Evolutionary conservation across 306 rosid species (phyloP), one percentile per base, ranked within the genome.

Genomic region (Sindora glabra): DNA sequence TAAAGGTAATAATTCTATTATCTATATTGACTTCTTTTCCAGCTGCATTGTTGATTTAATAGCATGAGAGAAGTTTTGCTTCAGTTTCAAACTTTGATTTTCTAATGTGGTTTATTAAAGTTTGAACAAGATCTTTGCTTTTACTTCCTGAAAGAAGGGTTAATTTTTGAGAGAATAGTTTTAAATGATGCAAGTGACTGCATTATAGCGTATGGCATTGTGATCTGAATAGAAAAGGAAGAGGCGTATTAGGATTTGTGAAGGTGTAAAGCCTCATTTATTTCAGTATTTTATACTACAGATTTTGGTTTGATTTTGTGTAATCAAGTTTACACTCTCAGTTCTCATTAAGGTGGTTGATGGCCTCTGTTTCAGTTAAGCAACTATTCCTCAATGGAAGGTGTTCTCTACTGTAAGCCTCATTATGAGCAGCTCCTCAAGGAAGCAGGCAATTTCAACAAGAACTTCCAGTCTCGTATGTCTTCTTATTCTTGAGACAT

Each of bases 351-450:
- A 16, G 42, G 56, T 11, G 15, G 30, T 34, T 70, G 36, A 39
- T 39, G 56, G 21, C 38, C 42, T 74, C 10, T 74, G 50, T 64
- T 77, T 73, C 86, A 91, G 97, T 78, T 91, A 65, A 91, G 97
- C 81, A 87, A 64, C 81, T 91, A 87, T 70, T 91, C 92, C 46
- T 91, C 97, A 55, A 87, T 91, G 95, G 97, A 91, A 74, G 97
- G 97, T 59, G 89, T 90, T 63, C 77, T 90, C 26, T 86, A 90
- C 64, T 90, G 95, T 48, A 90, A 86, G 78, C 95, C 95, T 72
- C 97, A 90, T 66, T 90, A 82, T 55, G 97, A 90, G 79, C 97
- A 87, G 81, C 97, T 90, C 51, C 87, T 90, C 82, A 90, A 87
- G 79, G 97, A 87, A 79, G 58, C 81, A 2, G 95, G 97, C 8